Base-by-base conservation (phyloP, 106 monocot species). In the Platanthera zijinensis region DNA sequence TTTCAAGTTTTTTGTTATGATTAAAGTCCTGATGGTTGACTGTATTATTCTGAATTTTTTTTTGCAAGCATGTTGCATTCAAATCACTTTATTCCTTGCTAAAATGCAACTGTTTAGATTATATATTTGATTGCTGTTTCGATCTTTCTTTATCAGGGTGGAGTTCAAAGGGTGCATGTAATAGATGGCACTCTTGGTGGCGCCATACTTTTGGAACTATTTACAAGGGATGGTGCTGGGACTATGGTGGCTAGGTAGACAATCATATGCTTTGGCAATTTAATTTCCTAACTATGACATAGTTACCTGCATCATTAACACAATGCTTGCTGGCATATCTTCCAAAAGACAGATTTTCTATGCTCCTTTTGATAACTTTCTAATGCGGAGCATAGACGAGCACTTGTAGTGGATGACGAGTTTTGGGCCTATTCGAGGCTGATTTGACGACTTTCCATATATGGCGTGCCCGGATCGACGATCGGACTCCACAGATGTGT, bases 181-280 rank as follows among this genome's bases (percentile, higher is more conserved):
- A 71, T 96, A 54, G 91, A 96, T 87, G 93, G 96, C 22, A 85
- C 93, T 68, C 84, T 85, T 49, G 84, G 88, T 69, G 96, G 96
- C 13, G 78, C 96, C 32, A 78, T 96, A 83, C 86, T 96, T 68
- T 79, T 93, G 62, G 93, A 96, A 74, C 74, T 93, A 71, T 96
- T 93, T 81, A 96, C 96, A 48, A 90, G 93, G 78, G 96, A 96
- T 89, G 96, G 96, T 71, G 89, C 83, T 15, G 96, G 96, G 32
- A 96, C 96, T 69, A 96, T 96, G 93, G 86, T 96, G 51, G 96
- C 96, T 79, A 96, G 96, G 96, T 96, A 84, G 64, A 71, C 1
- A 50, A 57, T 10, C 49, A 48, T 72, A 15, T 17, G 17, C 51
- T 51, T 51, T 72, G 15, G 18, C 51, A 5, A 50, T 72, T 51